Conservation (phyloP, 2,329 filamentous ascomycete species). For the Pyrenochaeta sp. region DNA sequence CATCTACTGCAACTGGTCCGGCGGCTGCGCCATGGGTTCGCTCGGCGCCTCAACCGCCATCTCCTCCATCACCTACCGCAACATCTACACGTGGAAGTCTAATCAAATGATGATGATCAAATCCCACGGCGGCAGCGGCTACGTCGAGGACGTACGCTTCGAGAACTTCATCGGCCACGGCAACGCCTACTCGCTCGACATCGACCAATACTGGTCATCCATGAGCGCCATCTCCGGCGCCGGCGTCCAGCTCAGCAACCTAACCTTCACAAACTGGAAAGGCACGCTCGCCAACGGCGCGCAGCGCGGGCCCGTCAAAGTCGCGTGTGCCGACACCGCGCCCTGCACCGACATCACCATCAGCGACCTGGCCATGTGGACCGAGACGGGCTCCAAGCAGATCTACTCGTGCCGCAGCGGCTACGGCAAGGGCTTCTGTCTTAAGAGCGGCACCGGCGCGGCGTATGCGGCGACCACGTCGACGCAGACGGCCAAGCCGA, state of each 20-base stretch:
- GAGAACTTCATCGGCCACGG: conserved; percentile 67
- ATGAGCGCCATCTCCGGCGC: conserved; percentile 53
- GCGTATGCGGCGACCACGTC: conserved; percentile 44
- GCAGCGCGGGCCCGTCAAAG: conserved; percentile 61
- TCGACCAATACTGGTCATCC: conserved; percentile 62
- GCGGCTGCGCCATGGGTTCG: conserved; percentile 65
- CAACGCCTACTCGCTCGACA: conserved; percentile 65
- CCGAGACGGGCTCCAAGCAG: conserved; percentile 53
- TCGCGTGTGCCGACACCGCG: conserved; percentile 58
- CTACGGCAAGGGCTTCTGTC: conserved; percentile 58
- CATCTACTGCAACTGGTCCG: conserved; percentile 69
- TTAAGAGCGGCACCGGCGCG: conserved; percentile 43
- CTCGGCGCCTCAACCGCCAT: conserved; percentile 59
- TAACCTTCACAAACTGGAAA: conserved; percentile 64
- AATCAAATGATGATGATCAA: conserved; percentile 73
- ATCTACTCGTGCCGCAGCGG: conserved; percentile 58
- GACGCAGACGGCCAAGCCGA: conserved; percentile 46
- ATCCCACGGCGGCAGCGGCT: conserved; percentile 64
- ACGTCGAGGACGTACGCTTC: conserved; percentile 59
- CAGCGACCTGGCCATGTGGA: conserved; percentile 62
- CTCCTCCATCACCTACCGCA: conserved; percentile 61
- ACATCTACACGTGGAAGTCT: conserved; percentile 65
- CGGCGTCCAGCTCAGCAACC: conserved; percentile 61
- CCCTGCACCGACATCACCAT: conserved; percentile 63
- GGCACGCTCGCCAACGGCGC: conserved; percentile 60